Conservation (phyloP, 768 basidiomycete genomes). For the Hygrocybe coccinea region DNA sequence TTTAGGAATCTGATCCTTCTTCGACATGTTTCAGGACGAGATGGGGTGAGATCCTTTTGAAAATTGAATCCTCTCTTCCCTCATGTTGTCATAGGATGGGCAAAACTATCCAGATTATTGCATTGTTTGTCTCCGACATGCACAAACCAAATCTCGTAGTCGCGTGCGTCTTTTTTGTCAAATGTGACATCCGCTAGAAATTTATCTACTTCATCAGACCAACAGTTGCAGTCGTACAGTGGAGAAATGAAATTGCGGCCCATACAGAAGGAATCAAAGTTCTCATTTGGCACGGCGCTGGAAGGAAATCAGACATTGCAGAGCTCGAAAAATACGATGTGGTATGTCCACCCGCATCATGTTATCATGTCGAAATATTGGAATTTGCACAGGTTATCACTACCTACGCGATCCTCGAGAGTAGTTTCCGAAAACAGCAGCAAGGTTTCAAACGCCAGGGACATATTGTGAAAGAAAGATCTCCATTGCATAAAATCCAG, state of each 20-base stretch:
- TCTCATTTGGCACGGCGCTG: slow-evolving; percentile 86
- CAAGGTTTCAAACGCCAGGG: slow-evolving; percentile 88
- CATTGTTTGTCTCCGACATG: slow-evolving; percentile 75
- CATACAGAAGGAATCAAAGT: slow-evolving; percentile 84
- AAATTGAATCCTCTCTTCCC: background rate
- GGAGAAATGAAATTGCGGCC: slow-evolving; percentile 87
- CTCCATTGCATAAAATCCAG: slow-evolving; percentile 73
- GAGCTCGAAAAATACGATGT: slow-evolving; percentile 85
- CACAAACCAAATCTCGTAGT: slow-evolving; percentile 85
- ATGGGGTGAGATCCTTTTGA: slow-evolving; percentile 63
- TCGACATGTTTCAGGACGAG: slow-evolving; percentile 57
- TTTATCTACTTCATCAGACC: slow-evolving; percentile 39
- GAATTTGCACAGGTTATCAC: slow-evolving; percentile 60
- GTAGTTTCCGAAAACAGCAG: slow-evolving; percentile 88
- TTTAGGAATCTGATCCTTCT: slow-evolving; percentile 3
- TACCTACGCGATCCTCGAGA: slow-evolving; percentile 83
- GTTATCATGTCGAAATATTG: background rate
- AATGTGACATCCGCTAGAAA: slow-evolving; percentile 49
- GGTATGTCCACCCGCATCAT: slow-evolving; percentile 38
- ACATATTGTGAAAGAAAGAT: slow-evolving; percentile 79
- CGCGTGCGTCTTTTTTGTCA: slow-evolving; percentile 52
- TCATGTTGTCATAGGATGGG: slow-evolving; percentile 57
- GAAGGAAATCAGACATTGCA: slow-evolving; percentile 59
- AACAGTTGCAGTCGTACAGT: slow-evolving; percentile 65
- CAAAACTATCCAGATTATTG: slow-evolving; percentile 95